Evolutionary conservation across 768 basidiomycete species (phyloP), one percentile per base, ranked within the genome.

Genomic region (Russula dissimulans): DNA sequence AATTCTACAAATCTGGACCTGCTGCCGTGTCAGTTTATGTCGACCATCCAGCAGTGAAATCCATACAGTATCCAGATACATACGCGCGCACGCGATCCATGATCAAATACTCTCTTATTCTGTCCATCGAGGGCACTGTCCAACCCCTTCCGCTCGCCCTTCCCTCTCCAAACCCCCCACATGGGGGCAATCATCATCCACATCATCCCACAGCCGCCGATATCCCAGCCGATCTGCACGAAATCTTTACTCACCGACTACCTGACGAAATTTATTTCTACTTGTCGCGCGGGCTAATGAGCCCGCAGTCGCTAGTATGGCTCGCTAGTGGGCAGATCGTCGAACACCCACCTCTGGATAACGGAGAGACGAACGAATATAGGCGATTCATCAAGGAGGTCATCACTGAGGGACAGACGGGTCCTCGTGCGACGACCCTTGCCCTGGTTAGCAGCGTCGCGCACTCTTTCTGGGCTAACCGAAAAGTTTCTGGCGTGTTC

Each of bases 261-360:
- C 95, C 95, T 1, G 97, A 98, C 71, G 94, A 98, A 71, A 80
- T 97, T 60, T 98, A 95, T 76, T 97, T 87, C 73, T 97, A 97
- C 71, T 81, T 98, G 65, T 97, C 93, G 42, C 86, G 93, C 17
- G 95, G 97, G 5, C 80, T 98, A 14, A 71, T 97, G 54, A 85
- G 86, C 9, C 91, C 95, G 0, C 90, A 92, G 67, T 85, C 92
- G 10, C 81, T 98, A 26, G 88, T 94, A n/a, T 97, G 95, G 90
- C 82, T 99, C 60, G 93, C 91, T 15, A 84, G 81, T 29, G 93
- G 93, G 15, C 85, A 86, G 71, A 82, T 95, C 61, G 76, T 87
- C 50, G 91, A 97, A 69, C 85, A 85, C 57, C 85, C 89, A 4
- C 95, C 97, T 39, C 77, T 98, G 52, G 92, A 95, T 70, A 95